Percentiles rank a stretch among this genome's conserved stretches.
Conservation (phyloP, 495 filamentous ascomycete species). For the Daldinia decipiens region DNA sequence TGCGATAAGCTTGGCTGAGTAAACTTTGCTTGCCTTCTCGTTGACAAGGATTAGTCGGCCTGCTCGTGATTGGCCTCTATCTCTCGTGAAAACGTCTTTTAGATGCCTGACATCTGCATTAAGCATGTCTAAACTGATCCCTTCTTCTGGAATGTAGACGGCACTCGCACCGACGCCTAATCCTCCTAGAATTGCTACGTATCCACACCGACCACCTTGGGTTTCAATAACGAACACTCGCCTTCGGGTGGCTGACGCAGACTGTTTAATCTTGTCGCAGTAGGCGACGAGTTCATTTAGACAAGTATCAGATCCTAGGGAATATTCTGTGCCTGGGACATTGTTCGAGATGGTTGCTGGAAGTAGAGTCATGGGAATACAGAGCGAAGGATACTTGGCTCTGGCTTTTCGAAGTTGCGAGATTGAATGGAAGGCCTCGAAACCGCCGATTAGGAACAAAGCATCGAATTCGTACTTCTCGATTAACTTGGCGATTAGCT, state of each 20-base stretch:
- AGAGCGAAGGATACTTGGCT: slow-evolving; percentile 80
- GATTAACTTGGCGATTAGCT: slow-evolving; percentile 85
- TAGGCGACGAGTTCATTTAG: slow-evolving; percentile 95
- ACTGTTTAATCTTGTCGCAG: slow-evolving; percentile 97
- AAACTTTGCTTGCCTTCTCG: slow-evolving; percentile 88
- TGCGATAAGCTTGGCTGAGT: slow-evolving; percentile 91
- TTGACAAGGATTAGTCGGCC: slow-evolving; percentile 95
- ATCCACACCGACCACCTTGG: slow-evolving; percentile 94
- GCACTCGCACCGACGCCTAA: slow-evolving; percentile 91
- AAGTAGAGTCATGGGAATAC: slow-evolving; percentile 90
- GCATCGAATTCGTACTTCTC: slow-evolving; percentile 88
- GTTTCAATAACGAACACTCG: slow-evolving; percentile 98
- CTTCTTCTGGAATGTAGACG: slow-evolving; percentile 97
- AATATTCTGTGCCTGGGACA: slow-evolving; percentile 97
- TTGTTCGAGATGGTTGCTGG: slow-evolving; percentile 99
- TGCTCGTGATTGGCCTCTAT: slow-evolving; percentile 88
- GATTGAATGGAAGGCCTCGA: slow-evolving; percentile 95
- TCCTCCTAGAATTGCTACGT: slow-evolving; percentile 90
- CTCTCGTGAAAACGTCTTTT: slow-evolving; percentile 82
- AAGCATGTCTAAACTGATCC: slow-evolving; percentile 93
- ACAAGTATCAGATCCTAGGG: slow-evolving; percentile 95
- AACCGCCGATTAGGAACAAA: slow-evolving; percentile 92
- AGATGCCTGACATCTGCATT: slow-evolving; percentile 90
- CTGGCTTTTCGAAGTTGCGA: slow-evolving; percentile 85
- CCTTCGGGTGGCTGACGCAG: slow-evolving; percentile 88